Percentiles rank a stretch among this genome's conserved stretches.
These are phyloP conservation scores for Wallacemonas sp. DNA, from an alignment of 208 protist genomes.

Conservation along the genomic window DNA sequence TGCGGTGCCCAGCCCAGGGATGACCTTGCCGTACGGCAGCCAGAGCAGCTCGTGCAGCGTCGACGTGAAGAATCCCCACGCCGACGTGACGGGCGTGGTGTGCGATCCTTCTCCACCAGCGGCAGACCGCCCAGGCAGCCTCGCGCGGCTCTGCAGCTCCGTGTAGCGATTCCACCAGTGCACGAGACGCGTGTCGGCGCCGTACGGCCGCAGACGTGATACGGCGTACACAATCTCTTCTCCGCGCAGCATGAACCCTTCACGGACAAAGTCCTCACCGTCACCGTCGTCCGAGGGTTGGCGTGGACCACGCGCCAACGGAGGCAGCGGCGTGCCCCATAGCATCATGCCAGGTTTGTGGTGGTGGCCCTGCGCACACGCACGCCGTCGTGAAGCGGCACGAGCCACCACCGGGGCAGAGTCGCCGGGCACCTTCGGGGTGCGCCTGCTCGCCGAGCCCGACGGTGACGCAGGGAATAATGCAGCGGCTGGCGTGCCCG, in stretches of 20 bases:
- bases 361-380: too few species aligned
- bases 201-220: conserved; percentile 60
- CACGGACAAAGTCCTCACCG: conserved; percentile 18
- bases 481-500: too few species aligned
- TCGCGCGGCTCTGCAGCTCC: conserved; percentile 17
- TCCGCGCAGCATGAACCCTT: conserved; percentile 63
- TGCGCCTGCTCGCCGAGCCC: too few species aligned
- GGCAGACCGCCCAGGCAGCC: not conserved
- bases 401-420: too few species aligned
- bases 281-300: conserved; percentile 15
- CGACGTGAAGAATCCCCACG: conserved; percentile 1
- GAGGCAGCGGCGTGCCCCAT: conserved; percentile 4
- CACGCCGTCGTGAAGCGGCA: too few species aligned
- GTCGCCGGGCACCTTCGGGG: too few species aligned
- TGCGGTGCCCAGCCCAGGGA: conserved; percentile 26
- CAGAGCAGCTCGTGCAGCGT: conserved; percentile 15
- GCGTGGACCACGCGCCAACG: not conserved
- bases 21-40: conserved; percentile 28
- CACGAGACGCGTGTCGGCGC: conserved; percentile 53
- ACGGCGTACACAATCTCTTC: conserved; percentile 69
- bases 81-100: not conserved
- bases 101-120: not conserved
- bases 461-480: too few species aligned
- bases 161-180: conserved; percentile 55
- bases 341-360: conserved; percentile 4